Conservation (phyloP, 169 alveolate genomes). For the Babesia ovis region DNA sequence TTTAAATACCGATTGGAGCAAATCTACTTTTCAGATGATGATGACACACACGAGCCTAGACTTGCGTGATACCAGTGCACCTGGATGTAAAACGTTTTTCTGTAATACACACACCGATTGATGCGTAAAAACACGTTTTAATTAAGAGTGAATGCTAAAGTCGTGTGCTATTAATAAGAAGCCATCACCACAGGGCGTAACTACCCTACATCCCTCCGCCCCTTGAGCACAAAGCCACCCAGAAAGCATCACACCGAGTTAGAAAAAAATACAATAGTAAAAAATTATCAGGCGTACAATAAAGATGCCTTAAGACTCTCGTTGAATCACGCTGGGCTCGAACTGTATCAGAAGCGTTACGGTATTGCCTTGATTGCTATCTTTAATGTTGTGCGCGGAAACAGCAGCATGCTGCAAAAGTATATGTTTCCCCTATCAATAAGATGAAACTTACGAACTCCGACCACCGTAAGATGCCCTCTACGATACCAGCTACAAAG, state of each 20-base stretch:
- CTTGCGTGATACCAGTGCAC: not conserved
- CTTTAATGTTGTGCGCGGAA: constrained; percentile 58
- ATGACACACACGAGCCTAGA: constrained; percentile 27
- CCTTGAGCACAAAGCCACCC: not conserved
- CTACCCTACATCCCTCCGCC: constrained; percentile 24
- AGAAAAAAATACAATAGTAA: not conserved
- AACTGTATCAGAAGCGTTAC: constrained; percentile 47
- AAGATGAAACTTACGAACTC: constrained; percentile 34
- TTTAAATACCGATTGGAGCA: no score
- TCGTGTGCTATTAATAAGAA: not conserved
- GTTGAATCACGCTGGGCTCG: constrained; percentile 12
- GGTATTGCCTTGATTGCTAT: constrained; percentile 12
- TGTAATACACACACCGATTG: not conserved
- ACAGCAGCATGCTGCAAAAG: constrained; percentile 44
- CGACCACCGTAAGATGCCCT: constrained; percentile 57
- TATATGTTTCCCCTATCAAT: not conserved
- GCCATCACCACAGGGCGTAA: constrained; percentile 32
- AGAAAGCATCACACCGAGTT: not conserved
- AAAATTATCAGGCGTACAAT: not conserved
- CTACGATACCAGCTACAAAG: constrained; percentile 66
- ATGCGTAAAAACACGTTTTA: not conserved
- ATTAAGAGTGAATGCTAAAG: not conserved
- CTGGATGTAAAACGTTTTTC: not conserved
- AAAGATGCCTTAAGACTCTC: constrained; percentile 7
- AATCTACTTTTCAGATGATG: no score